phyloP scores from a whole-genome alignment of 2,329 filamentous ascomycete species.

The Penicillium sp. region DNA sequence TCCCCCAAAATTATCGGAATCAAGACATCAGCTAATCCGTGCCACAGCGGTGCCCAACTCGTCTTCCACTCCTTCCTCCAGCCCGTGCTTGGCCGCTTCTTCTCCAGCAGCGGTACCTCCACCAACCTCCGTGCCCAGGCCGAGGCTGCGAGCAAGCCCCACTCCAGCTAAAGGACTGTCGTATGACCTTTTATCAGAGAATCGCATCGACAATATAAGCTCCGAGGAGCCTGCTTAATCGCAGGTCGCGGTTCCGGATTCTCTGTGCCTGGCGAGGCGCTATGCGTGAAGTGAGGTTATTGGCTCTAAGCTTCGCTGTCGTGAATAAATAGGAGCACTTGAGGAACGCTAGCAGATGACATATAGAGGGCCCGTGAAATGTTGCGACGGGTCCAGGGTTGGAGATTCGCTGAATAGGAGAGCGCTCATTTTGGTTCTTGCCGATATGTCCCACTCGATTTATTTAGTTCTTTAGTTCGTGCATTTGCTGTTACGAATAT shows the following conservation, averaged over 20 bases:
- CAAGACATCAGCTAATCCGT: constrained; percentile 4
- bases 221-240: constrained; percentile 5
- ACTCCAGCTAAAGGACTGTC: constrained; percentile 55
- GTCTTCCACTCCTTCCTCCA: constrained; percentile 95
- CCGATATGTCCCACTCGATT: constrained; percentile 1
- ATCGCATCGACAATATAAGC: constrained; percentile 21
- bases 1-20: constrained; percentile 16
- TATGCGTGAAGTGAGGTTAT: constrained; percentile 2
- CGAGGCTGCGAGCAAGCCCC: constrained; percentile 61
- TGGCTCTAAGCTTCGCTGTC: constrained; percentile 5
- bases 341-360: constrained; percentile 6
- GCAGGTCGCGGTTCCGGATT: constrained; percentile 21
- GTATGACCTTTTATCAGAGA: constrained; percentile 17
- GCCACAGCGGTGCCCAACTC: constrained; percentile 78
- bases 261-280: constrained; percentile 4
- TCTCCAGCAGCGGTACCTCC: constrained; percentile 70
- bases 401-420: constrained; percentile 7
- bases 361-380: constrained; percentile 9
- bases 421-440: constrained; percentile 5
- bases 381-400: constrained; percentile 8
- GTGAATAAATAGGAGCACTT: constrained; percentile 16
- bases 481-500: not conserved
- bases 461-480: not conserved
- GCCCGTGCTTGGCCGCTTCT: constrained; percentile 90
- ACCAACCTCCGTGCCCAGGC: constrained; percentile 85